Evolutionary conservation across 257 asterid species (phyloP).

Genomic region (Fraxinus pennsylvanica): DNA sequence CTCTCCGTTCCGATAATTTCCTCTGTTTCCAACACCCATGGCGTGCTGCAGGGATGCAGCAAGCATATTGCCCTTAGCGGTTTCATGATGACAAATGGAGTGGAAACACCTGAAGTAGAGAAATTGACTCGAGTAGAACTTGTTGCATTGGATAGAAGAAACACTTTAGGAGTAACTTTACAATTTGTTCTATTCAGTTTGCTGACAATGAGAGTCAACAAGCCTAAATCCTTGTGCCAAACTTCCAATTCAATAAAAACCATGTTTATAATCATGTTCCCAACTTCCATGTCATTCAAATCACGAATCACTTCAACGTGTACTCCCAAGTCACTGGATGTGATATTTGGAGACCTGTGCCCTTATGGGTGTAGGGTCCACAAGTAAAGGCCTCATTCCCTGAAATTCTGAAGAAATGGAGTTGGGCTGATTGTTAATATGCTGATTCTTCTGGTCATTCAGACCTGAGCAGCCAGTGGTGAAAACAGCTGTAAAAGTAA

Average conservation of each 20-base stretch:
- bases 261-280: constrained; percentile 37
- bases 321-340: constrained; percentile 79
- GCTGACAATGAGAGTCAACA: constrained; percentile 28
- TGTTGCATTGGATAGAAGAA: constrained; percentile 57
- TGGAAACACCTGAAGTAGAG: constrained; percentile 32
- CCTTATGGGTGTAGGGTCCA: constrained; percentile 76
- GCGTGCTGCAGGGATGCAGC: constrained; percentile 83
- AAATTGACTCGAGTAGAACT: constrained; percentile 25
- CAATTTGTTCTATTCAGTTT: constrained; percentile 30
- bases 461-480: constrained; percentile 38
- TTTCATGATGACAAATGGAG: constrained; percentile 58
- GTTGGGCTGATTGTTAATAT: constrained; percentile 32
- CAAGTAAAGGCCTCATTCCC: constrained; percentile 72
- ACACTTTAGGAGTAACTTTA: constrained; percentile 39
- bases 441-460: constrained; percentile 39
- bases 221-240: constrained; percentile 56
- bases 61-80: constrained; percentile 85
- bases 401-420: constrained; percentile 55
- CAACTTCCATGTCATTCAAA: constrained; percentile 30
- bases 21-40: constrained; percentile 64
- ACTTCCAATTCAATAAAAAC: constrained; percentile 77
- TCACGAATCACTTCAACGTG: constrained; percentile 54
- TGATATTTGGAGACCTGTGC: constrained; percentile 75
- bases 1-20: constrained; percentile 51
- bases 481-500: constrained; percentile 86